Evolutionary conservation across 2,329 filamentous ascomycete species (phyloP), one percentile per base, ranked within the genome.

Genomic region (Arthroderma sp.): DNA sequence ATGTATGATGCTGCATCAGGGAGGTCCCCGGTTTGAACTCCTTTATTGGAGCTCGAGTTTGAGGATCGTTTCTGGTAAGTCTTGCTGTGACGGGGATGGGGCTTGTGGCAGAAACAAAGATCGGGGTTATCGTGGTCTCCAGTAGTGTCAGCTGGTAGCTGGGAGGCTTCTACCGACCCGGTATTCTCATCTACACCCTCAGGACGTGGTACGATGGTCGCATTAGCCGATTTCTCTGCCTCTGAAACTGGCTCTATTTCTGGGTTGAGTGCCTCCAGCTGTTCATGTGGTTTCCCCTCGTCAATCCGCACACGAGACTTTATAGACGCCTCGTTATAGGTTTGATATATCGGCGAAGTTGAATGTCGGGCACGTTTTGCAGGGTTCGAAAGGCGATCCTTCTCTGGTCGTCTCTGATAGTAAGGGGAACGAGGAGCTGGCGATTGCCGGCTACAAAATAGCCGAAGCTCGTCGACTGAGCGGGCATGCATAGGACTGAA

Each of bases 21-120:
- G 15, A 55, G 37, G 8, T 55, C 35, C 9, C 37, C n/a, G 2
- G 37, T 25, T 21, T 55, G 37, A 28, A 55, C 13, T 5, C 25
- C 53, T 28, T 25, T 23, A 7, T 15, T 19, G 15, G 53, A 28
- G n/a, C 37, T 55, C 4, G 41, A 47, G 19, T 37, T 56, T n/a
- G 55, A 9, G 2, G 47, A 21, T 8, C 44, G 55, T 11, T 52
- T 44, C 23, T 47, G 41, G 37, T 55, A 31, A 2, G 53, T 35
- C 38, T 49, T 47, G 51, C 54, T 49, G 52, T 60, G 59, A 4
- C 59, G 56, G 15, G 59, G 59, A 19, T 60, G 59, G 7, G 59
- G 59, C 4, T 44, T 54, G 37, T 58, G 43, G 53, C 59, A 60
- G 25, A 58, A 49, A 8, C 59, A 60, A 17, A 60, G 49, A n/a